Evolutionary conservation across 768 basidiomycete species (phyloP).

Genomic region (Lactarius sp.): DNA sequence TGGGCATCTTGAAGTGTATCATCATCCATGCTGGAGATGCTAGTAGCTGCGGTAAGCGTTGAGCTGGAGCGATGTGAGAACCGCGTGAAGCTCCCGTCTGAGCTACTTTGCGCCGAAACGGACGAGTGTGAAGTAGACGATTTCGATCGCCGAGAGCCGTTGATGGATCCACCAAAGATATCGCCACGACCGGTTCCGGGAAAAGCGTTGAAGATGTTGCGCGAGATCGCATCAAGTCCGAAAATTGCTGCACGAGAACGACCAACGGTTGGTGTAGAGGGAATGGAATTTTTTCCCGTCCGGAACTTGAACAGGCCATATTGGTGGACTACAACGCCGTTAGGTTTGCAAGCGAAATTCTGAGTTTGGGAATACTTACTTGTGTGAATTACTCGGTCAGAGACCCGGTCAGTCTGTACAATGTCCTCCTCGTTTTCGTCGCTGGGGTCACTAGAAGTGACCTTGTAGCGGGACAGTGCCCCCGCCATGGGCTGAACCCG

Average conservation of each 20-base stretch:
- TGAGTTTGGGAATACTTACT: constrained; percentile 45
- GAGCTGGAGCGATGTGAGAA: constrained; percentile 71
- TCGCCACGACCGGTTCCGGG: constrained; percentile 68
- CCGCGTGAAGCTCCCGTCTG: constrained; percentile 63
- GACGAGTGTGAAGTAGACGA: constrained; percentile 72
- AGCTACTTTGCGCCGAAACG: constrained; percentile 63
- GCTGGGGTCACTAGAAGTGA: constrained; percentile 65
- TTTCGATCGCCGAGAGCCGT: constrained; percentile 60
- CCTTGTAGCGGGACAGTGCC: constrained; percentile 72
- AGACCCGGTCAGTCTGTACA: constrained; percentile 69
- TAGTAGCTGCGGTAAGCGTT: constrained; percentile 58
- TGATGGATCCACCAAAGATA: constrained; percentile 69
- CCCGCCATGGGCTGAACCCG: constrained; percentile 81
- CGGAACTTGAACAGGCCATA: constrained; percentile 86
- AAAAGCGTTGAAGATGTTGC: constrained; percentile 75
- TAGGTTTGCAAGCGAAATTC: constrained; percentile 11
- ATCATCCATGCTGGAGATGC: constrained; percentile 57
- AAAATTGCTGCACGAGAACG: constrained; percentile 78
- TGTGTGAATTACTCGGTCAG: constrained; percentile 71
- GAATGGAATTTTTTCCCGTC: constrained; percentile 70
- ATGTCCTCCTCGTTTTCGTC: constrained; percentile 81
- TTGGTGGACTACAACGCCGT: constrained; percentile 60
- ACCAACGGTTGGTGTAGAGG: constrained; percentile 81
- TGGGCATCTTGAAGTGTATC: constrained; percentile 45
- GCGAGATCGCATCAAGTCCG: constrained; percentile 83